Base-by-base conservation (phyloP, 768 basidiomycete genomes). In the Mycena metata region DNA sequence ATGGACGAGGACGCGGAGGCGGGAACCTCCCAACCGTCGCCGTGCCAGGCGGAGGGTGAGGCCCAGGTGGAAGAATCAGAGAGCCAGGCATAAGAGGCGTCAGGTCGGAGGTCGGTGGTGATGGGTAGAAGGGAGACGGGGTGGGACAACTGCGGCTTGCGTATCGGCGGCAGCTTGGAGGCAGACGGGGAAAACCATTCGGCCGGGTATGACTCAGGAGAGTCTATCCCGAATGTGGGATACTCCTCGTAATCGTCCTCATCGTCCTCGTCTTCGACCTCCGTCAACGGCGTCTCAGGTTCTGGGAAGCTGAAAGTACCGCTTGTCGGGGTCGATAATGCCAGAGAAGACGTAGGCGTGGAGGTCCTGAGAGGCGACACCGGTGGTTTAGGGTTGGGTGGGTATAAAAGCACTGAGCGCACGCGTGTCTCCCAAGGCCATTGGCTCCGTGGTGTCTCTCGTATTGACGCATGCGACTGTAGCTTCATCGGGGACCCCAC, bases 341-440 rank as follows among this genome's bases (percentile, higher is more conserved):
- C 23, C 35, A 59, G 8, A 24, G 49, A 51, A 26, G 69, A 64
- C 15, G 62, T 59, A 46, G 62, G 52, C 1, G 66, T 66, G n/a
- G 17, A 49, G 17, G 54, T 30, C n/a, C 63, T 30, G 23, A 60
- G 54, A 12, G 70, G 55, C 26, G 62, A 10, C 10, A 23, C 24
- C 0, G 60, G 51, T 12, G 52, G 63, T 21, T 67, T 67, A 2
- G 43, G 47, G 11, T 56, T 17, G 33, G 45, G 30, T 26, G 69
- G 70, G 50, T 66, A 58, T 33, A 71, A 42, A 4, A 68, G 64
- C 39, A 71, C 67, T 21, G 70, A 30, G 42, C 70, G 70, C 49
- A 71, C 64, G 15, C 70, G 66, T 13, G 70, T 66, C 50, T 71
- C 70, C 70, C 70, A 71, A 35, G 70, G 62, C 70, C 70, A 71